Base-by-base conservation (phyloP, 2,329 filamentous ascomycete species). In the Monilinia fructigena region DNA sequence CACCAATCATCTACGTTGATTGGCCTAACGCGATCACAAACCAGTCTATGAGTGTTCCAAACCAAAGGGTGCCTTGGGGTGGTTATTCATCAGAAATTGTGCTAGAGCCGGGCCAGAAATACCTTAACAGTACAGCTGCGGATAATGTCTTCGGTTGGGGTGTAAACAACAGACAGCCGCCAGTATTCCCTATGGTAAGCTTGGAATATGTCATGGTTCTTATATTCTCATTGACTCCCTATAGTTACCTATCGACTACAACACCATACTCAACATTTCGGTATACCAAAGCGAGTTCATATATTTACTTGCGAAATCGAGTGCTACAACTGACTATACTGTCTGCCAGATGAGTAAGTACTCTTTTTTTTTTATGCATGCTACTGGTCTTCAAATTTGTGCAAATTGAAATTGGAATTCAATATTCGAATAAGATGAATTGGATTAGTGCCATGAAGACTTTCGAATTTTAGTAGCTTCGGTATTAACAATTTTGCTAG, bases 91-190 rank as follows among this genome's bases (percentile, higher is more conserved):
- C 68, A 0, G 78, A 82, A 2, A 74, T 83, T 0, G 80, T 82
- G 0, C 53, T 63, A 0, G 55, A 72, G 0, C 64, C 72, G 0
- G 72, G 78, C 1, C 61, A 74, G 0, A 72, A 80, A 3, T 86
- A 78, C 75, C 73, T 83, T 0, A 88, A 88, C 68, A 75, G 76
- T 14, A 90, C 86, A 0, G 82, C 79, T 0, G 85, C 92, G 0
- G 89, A 93, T 71, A 83, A 90, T 3, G 78, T 93, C 1, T 94
- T 94, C 72, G 80, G 80, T 12, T 93, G 89, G 85, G 86, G 86
- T 0, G 42, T 81, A 85, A 63, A 48, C 23, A 68, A 74, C 0
- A 80, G 86, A 50, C 77, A 78, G 0, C 83, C 84, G 8, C 87
- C 83, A 0, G 80, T 83, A 7, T 88, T 85, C 70, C 78, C 73